Base-by-base conservation (phyloP, 345 rosid species). In the Abelmoschus esculentus region DNA sequence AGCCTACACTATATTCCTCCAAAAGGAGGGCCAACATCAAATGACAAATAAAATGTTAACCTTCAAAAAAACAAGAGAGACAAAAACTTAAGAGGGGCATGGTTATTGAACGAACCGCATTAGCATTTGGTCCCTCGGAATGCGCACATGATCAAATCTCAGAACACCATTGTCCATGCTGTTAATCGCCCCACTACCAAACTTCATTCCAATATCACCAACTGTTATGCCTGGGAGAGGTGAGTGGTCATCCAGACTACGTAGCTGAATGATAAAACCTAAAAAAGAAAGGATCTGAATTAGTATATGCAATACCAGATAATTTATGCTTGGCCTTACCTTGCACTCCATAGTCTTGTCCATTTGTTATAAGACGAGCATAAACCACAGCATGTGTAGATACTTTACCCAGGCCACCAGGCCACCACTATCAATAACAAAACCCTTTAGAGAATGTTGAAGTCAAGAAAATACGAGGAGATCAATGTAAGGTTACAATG, bases 201-300 rank as follows among this genome's bases (percentile, higher is more conserved):
- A 87, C 74, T 96, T 96, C 72, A 82, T 85, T 69, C 99, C 99
- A 63, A 96, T 92, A 80, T 96, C 99, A 70, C 97, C 99, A 76
- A 90, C 74, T 13, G 89, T 89, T 59, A 96, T 86, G 74, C 97
- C 92, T 5, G 98, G 92, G 76, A 96, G 96, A 82, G 99, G 98
- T 76, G 79, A 84, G 81, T 96, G 98, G 80, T 96, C 99, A 40
- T 92, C 98, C 83, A 90, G 75, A 83, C 89, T 87, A 58, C 99
- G 88, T 29, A 96, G 90, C 85, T 92, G 99, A 75, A 96, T 92
- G 42, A 92, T 92, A 66, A 90, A 96, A 70, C 98, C 99, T 96
- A 82, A 68, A 70, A 55, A 55, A 10, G 32, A 87, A 73, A 34
- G 69, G 29, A 61, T 49, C 36, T 58, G 61, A 69, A 78, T 78